These are phyloP conservation scores for Rachicladosporium sp. DNA, from an alignment of 2,329 filamentous ascomycete species.

Conservation along the genomic window DNA sequence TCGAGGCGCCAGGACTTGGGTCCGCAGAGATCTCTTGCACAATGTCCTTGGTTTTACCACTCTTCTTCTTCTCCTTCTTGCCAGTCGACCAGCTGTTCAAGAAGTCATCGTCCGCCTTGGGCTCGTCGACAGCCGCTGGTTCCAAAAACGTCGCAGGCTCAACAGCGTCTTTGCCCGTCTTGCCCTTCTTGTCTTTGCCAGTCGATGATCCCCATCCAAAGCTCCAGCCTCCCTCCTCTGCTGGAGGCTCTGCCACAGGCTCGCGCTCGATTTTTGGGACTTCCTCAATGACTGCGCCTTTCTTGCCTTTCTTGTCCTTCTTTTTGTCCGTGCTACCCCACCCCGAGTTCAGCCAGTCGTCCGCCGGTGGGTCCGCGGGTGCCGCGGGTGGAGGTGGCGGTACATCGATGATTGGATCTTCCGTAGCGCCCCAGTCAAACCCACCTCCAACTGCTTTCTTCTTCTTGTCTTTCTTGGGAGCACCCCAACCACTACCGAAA, in stretches of 20 bases:
- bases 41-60: constrained; percentile 29
- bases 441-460: constrained; percentile 17
- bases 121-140: constrained; percentile 39
- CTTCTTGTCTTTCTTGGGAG: constrained; percentile 42
- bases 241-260: background rate
- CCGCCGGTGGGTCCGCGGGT: constrained; percentile 10
- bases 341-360: constrained; percentile 17
- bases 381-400: constrained; percentile 13
- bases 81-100: constrained; percentile 45
- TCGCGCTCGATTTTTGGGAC: background rate
- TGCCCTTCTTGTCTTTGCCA: constrained; percentile 12
- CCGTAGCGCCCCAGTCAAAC: constrained; percentile 22
- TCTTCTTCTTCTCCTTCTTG: constrained; percentile 41
- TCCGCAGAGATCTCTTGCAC: constrained; percentile 24
- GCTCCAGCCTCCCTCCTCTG: constrained; percentile 3
- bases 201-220: constrained; percentile 5
- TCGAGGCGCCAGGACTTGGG: constrained; percentile 20
- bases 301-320: constrained; percentile 17
- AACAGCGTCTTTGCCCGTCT: constrained; percentile 11
- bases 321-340: constrained; percentile 19
- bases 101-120: constrained; percentile 31
- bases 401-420: constrained; percentile 10
- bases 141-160: constrained; percentile 16
- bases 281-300: constrained; percentile 12
- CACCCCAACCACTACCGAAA: constrained; percentile 40